Percentiles rank a stretch among this genome's conserved stretches.
These are phyloP conservation scores for Fraxinus platypoda DNA, from an alignment of 305 asterid genomes.

Conservation along the genomic window DNA sequence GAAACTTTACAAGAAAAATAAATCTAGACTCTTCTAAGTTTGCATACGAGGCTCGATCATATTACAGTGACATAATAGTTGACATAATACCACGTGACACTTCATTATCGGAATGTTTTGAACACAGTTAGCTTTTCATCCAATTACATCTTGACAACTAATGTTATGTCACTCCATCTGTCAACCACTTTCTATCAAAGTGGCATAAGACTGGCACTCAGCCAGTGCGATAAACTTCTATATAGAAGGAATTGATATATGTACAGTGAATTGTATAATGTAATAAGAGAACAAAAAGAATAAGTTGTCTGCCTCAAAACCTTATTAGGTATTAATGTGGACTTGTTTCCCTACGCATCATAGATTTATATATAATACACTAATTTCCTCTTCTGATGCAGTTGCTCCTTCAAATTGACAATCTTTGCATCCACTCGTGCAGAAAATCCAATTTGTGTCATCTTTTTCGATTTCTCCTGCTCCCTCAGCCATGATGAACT, in stretches of 20 bases:
- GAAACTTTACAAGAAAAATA: background rate
- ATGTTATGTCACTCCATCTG: too few species aligned
- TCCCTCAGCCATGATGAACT: constrained; percentile 66
- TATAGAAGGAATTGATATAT: background rate
- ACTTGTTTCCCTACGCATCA: constrained; percentile 18
- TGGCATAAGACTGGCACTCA: background rate
- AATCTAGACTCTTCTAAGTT: background rate
- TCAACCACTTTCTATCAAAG: too few species aligned
- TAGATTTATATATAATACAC: constrained; percentile 28
- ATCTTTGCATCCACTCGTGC: constrained; percentile 87
- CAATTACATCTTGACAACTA: too few species aligned
- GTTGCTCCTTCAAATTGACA: constrained; percentile 52
- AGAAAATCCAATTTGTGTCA: constrained; percentile 60
- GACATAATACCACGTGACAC: too few species aligned
- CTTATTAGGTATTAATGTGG: background rate
- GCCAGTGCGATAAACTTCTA: background rate
- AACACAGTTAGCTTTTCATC: too few species aligned
- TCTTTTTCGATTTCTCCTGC: constrained; percentile 58
- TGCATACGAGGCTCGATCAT: background rate
- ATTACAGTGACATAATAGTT: too few species aligned
- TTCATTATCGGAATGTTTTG: too few species aligned
- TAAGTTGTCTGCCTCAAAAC: background rate
- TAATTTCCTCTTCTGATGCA: constrained; percentile 51
- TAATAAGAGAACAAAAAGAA: background rate
- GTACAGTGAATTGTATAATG: background rate